A percentile compares a stretch with the other conserved stretches of the same genome.
These are phyloP conservation scores for Chlamydomonas sp. DNA, from an alignment of 139 green algal genomes.

Conservation along the genomic window DNA sequence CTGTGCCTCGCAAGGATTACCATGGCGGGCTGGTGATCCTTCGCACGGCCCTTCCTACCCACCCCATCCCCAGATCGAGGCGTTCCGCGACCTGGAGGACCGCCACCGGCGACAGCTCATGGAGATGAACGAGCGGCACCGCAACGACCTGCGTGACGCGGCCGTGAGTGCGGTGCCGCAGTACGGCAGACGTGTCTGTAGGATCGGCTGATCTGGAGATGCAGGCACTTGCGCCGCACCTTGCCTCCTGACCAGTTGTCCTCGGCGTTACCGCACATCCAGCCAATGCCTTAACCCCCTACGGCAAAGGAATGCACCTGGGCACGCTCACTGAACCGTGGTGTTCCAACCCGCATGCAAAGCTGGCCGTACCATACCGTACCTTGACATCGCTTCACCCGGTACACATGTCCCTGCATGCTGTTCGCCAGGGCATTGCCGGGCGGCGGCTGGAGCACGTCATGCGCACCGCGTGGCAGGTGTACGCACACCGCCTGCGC, in stretches of 20 bases:
- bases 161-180: slow-evolving; percentile 1
- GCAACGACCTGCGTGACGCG: slow-evolving; percentile 20
- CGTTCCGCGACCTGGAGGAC: slow-evolving; percentile 19
- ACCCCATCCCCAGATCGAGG: slow-evolving; percentile 3
- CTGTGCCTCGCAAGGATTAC: background rate
- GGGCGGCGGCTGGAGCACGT: slow-evolving; percentile 28
- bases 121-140: slow-evolving; percentile 33
- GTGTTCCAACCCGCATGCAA: background rate
- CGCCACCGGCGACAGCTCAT: slow-evolving; percentile 28
- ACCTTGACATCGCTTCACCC: too few relatives aligned
- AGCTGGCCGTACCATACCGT: too few relatives aligned
- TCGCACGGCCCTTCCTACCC: background rate
- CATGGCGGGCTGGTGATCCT: too few relatives aligned
- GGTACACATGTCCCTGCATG: background rate
- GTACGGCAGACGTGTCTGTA: background rate
- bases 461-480: slow-evolving; percentile 3
- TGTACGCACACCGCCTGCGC: background rate
- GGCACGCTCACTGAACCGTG: background rate
- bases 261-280: background rate
- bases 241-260: background rate
- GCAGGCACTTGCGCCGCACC: background rate
- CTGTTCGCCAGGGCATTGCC: slow-evolving; percentile 21
- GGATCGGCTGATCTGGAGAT: background rate
- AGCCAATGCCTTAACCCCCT: background rate
- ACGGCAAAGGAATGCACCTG: background rate